Percentiles rank a stretch among this genome's conserved stretches.
These are phyloP conservation scores for Leccinum uliginosum DNA, from an alignment of 768 basidiomycete genomes.

Conservation along the genomic window DNA sequence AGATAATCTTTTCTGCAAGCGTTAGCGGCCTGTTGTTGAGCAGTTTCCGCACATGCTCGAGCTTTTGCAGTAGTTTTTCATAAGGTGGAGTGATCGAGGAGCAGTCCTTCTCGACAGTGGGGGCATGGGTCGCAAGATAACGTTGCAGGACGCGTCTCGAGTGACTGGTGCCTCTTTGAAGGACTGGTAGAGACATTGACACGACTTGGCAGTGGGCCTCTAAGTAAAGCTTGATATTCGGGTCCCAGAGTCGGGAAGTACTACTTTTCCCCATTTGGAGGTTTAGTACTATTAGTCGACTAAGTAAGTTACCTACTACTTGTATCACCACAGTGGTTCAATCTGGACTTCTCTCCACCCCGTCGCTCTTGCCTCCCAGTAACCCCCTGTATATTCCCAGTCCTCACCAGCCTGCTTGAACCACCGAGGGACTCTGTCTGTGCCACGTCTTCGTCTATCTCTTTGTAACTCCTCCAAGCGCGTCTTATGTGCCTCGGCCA, in stretches of 20 bases:
- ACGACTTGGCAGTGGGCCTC: not conserved
- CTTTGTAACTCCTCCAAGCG: conserved; percentile 75
- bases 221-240: not conserved
- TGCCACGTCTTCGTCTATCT: conserved; percentile 57
- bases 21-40: conserved; percentile 77
- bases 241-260: not conserved
- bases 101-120: conserved; percentile 52
- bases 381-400: conserved; percentile 75
- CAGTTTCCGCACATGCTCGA: conserved; percentile 62
- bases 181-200: conserved; percentile 20
- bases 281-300: not conserved
- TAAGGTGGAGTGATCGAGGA: conserved; percentile 85
- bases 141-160: conserved; percentile 23
- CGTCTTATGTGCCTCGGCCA: conserved; percentile 69
- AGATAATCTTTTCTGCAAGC: conserved; percentile 96
- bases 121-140: conserved; percentile 38
- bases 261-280: not conserved
- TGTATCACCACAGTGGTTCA: conserved; percentile 56
- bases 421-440: conserved; percentile 66
- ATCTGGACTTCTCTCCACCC: conserved; percentile 55
- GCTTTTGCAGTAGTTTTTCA: conserved; percentile 59
- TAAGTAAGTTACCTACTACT: conserved; percentile 4
- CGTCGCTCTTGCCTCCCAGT: conserved; percentile 71
- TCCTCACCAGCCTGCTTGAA: conserved; percentile 66
- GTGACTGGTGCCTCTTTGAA: conserved; percentile 14